A percentile compares a stretch with the other conserved stretches of the same genome.
Evolutionary conservation across 306 rosid species (phyloP).

Genomic region (Vicia villosa): DNA sequence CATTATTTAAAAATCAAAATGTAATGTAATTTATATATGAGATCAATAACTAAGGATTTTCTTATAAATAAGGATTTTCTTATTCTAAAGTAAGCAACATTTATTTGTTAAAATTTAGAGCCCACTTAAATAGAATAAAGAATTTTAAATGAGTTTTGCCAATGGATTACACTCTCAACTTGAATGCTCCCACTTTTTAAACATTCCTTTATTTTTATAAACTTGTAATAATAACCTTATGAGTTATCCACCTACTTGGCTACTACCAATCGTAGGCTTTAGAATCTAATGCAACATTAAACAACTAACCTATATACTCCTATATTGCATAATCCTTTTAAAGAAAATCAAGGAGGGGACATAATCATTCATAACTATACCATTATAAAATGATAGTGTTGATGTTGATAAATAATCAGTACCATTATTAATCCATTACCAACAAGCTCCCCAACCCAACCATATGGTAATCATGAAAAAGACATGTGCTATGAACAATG

Average conservation of each 20-base stretch:
- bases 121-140: neutral
- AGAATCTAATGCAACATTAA: neutral
- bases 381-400: neutral
- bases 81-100: too few species aligned
- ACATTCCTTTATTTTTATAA: neutral
- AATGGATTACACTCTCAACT: neutral
- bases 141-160: neutral
- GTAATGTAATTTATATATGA: too few species aligned
- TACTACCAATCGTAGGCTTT: neutral
- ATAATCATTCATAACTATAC: too few species aligned
- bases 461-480: conserved; percentile 4
- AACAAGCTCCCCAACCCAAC: neutral
- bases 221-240: neutral
- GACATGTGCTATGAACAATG: conserved; percentile 1
- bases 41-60: too few species aligned
- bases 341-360: too few species aligned
- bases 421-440: neutral
- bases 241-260: neutral
- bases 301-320: neutral
- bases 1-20: too few species aligned
- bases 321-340: too few species aligned
- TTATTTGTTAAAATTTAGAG: too few species aligned
- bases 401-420: too few species aligned
- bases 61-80: too few species aligned
- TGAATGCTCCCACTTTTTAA: neutral